Percentiles rank a stretch among this genome's conserved stretches.
phyloP scores from a whole-genome alignment of 2,329 filamentous ascomycete genomes.

The Arthrobotrys conoides region DNA sequence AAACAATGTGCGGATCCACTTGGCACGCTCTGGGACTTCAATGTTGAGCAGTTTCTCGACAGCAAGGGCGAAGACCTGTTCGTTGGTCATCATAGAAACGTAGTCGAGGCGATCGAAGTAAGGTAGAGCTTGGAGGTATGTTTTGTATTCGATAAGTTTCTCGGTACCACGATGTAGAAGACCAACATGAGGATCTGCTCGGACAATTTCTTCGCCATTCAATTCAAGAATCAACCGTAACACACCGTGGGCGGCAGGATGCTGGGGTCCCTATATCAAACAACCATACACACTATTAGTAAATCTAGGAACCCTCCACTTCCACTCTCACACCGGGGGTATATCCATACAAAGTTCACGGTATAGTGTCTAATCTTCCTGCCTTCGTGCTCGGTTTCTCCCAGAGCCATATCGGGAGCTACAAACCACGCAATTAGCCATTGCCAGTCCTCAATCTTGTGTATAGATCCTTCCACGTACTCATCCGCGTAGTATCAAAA shows the following conservation, averaged over 20 bases:
- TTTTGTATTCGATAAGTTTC: conserved; percentile 99
- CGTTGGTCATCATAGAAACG: conserved; percentile 99
- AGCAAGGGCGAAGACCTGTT: conserved; percentile 95
- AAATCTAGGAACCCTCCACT: neutral
- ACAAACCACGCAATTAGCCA: conserved; percentile 66
- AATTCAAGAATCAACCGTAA: conserved; percentile 96
- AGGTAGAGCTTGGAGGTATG: conserved; percentile 95
- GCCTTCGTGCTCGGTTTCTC: conserved; percentile 70
- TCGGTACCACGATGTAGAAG: conserved; percentile 96
- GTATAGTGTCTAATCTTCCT: conserved; percentile 99
- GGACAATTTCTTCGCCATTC: conserved; percentile 96
- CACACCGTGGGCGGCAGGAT: conserved; percentile 98
- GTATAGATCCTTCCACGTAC: conserved; percentile 67
- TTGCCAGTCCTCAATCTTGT: conserved; percentile 67
- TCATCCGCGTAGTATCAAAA: conserved; percentile 67
- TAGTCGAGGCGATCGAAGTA: conserved; percentile 99
- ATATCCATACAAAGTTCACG: conserved; percentile 81
- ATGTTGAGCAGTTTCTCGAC: conserved; percentile 98
- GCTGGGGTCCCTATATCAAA: conserved; percentile 80
- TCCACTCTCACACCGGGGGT: neutral
- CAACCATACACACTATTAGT: conserved; percentile 7
- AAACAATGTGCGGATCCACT: conserved; percentile 96
- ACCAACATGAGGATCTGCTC: conserved; percentile 96
- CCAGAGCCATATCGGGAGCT: conserved; percentile 64
- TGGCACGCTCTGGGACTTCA: conserved; percentile 93